Evolutionary conservation across 768 basidiomycete genomes (phyloP).

Genomic region (Rhizopogon salebrosus): DNA sequence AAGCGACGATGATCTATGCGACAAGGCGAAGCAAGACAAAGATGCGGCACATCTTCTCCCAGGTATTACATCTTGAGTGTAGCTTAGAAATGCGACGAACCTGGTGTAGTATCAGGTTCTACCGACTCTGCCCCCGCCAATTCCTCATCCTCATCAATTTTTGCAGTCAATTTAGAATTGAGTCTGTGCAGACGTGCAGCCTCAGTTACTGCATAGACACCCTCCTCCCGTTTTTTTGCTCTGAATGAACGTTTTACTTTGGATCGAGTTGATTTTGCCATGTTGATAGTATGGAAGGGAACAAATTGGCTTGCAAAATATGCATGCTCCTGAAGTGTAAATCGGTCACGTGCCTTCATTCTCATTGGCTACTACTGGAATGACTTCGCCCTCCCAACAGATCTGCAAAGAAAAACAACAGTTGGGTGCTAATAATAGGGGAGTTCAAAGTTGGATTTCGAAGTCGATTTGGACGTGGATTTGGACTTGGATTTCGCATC

Average conservation of each 20-base stretch:
- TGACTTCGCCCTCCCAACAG: no score
- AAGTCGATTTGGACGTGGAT: no score
- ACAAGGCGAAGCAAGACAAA: not conserved
- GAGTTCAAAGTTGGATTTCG: no score
- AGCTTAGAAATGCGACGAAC: constrained; percentile 47
- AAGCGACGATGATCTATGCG: not conserved
- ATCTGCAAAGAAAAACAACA: no score
- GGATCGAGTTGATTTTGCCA: constrained; percentile 83
- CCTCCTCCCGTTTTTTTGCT: constrained; percentile 67
- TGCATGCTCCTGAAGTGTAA: no score
- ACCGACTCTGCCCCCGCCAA: constrained; percentile 10
- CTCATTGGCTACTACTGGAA: no score
- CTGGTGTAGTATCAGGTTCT: constrained; percentile 36
- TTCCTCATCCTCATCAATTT: constrained; percentile 34
- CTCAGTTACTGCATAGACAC: constrained; percentile 72
- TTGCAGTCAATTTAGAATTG: constrained; percentile 54
- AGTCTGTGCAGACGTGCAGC: constrained; percentile 75
- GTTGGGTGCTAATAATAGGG: no score
- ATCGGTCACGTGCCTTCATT: no score
- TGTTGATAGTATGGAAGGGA: constrained; percentile 18
- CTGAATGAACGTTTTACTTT: constrained; percentile 79
- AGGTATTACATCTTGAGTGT: not conserved
- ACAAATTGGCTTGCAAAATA: not conserved
- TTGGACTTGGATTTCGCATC: no score
- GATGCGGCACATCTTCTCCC: not conserved